Evolutionary conservation across 2,329 filamentous ascomycete genomes (phyloP), one percentile per base, ranked within the genome.

Genomic region (Venturia asperata): DNA sequence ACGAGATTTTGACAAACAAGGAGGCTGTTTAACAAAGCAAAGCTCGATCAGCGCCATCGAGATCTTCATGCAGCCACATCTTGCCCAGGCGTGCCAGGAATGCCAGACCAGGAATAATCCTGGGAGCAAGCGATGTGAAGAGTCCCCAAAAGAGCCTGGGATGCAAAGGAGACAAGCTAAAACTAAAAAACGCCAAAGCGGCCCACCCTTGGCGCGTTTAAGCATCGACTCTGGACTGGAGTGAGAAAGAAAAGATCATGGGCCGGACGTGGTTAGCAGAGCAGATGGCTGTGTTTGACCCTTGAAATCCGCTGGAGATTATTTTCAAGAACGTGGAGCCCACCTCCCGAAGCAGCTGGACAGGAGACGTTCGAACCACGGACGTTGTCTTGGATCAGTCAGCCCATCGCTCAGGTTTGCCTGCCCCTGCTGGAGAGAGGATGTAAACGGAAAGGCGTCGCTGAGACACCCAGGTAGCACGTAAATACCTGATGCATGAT

Each of bases 1-100:
- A 13, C 49, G 21, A 49, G 45, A n/a, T 56, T 19, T 5, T 58
- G 52, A 37, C n/a, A 37, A 58, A 37, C 17, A 37, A 37, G 52
- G 15, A 58, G 52, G 11, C 37, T 37, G 7, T 58, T 58, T 27
- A 56, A 34, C 24, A 19, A 56, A 56, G 49, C 49, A 34, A 34
- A 56, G 49, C 30, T 58, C 37, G 52, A 58, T 37, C 52, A 58
- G 52, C 30, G 52, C 52, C 52, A 39, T 58, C 52, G 19, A 58
- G 4, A 58, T 19, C 15, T 21, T 15, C 52, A 27, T 58, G 52
- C 52, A 58, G 52, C 52, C 52, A 39, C 30, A 58, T 37, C 52
- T 58, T 58, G 30, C 5, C 30, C 52, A 58, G 9, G 39, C 39
- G 39, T 41, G 39, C 39, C 27, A 58, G 39, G 39, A 10, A 9